Conservation (phyloP, 164 flowering plant species). For the Brasenia schreberi region DNA sequence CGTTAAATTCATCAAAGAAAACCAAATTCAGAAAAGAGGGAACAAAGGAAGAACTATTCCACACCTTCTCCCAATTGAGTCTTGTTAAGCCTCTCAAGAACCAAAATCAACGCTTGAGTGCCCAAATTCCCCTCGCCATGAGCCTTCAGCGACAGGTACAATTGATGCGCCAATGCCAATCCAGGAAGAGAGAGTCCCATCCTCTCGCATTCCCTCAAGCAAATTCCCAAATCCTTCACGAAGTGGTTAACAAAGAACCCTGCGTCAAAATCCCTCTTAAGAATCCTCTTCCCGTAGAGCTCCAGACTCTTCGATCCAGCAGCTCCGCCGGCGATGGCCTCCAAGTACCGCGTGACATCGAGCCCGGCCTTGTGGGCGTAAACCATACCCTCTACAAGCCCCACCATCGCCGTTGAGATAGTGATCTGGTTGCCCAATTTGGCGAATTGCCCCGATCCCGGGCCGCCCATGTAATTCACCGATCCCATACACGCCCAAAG, state of each 20-base stretch:
- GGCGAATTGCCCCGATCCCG: slow-evolving; percentile 77
- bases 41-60: neutral
- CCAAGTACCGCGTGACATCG: slow-evolving; percentile 36
- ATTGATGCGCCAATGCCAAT: slow-evolving; percentile 82
- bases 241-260: slow-evolving; percentile 89
- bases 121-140: slow-evolving; percentile 85
- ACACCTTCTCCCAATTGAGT: slow-evolving; percentile 16
- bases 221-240: slow-evolving; percentile 90
- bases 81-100: slow-evolving; percentile 85
- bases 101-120: slow-evolving; percentile 68
- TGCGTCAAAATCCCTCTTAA: slow-evolving; percentile 75
- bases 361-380: slow-evolving; percentile 77
- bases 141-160: slow-evolving; percentile 74
- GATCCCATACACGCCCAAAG: slow-evolving; percentile 56
- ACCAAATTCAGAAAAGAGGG: neutral
- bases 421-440: slow-evolving; percentile 80
- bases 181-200: slow-evolving; percentile 88
- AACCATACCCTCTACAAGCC: slow-evolving; percentile 79
- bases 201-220: slow-evolving; percentile 70
- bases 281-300: slow-evolving; percentile 56
- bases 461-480: slow-evolving; percentile 77
- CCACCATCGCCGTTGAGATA: slow-evolving; percentile 84
- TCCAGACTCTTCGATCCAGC: slow-evolving; percentile 88
- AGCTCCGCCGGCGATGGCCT: slow-evolving; percentile 73
- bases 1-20: too few species aligned